Conservation (phyloP, 805 yeast species). For the Yamadazyma ubonensis region DNA sequence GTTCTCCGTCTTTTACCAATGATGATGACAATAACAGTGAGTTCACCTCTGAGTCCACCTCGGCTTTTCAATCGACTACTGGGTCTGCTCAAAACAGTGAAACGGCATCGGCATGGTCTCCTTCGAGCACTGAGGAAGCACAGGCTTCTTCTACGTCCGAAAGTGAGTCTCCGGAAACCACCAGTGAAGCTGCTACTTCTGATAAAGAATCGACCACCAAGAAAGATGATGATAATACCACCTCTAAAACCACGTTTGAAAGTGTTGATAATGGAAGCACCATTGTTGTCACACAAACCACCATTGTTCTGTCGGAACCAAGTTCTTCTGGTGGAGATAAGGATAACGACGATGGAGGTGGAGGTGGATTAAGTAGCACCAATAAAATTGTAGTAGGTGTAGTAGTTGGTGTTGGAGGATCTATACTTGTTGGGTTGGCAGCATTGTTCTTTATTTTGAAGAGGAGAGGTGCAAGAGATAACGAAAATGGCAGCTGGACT, state of each 20-base stretch:
- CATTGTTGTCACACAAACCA: conserved; percentile 40
- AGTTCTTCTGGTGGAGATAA: conserved; percentile 21
- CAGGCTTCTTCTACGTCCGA: not conserved
- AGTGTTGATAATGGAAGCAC: conserved; percentile 39
- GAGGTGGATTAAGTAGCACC: conserved; percentile 39
- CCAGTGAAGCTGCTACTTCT: conserved; percentile 5
- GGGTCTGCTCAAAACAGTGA: not conserved
- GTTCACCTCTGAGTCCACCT: too few species aligned
- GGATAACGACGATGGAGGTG: conserved; percentile 6
- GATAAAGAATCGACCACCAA: not conserved
- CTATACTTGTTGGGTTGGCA: conserved; percentile 35
- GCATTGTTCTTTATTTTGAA: conserved; percentile 35
- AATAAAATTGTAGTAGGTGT: conserved; percentile 47
- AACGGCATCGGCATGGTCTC: not conserved
- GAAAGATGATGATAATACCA: not conserved
- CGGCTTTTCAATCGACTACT: not conserved
- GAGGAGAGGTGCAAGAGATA: conserved; percentile 30
- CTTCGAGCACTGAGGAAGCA: not conserved
- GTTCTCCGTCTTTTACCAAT: too few species aligned
- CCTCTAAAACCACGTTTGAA: conserved; percentile 25
- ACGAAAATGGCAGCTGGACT: conserved; percentile 42
- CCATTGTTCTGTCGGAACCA: conserved; percentile 24
- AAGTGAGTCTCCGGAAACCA: not conserved
- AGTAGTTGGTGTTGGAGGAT: conserved; percentile 48
- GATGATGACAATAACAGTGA: too few species aligned